Percentiles rank a stretch among this genome's conserved stretches.
These are phyloP conservation scores for Chionographis japonica DNA, from an alignment of 106 monocot genomes.

Conservation along the genomic window DNA sequence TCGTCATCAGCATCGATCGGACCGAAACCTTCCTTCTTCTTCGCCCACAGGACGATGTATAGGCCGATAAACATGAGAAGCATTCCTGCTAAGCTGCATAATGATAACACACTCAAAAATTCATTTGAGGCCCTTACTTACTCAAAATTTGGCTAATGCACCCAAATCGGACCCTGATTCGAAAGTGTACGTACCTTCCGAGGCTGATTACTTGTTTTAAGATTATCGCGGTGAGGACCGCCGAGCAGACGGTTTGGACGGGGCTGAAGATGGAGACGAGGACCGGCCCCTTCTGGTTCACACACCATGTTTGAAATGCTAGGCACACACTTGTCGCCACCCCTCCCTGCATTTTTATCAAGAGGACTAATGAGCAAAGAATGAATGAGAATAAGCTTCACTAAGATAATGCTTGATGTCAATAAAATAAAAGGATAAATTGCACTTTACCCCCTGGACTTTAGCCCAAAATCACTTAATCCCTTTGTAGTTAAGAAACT, in stretches of 20 bases:
- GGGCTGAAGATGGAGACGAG: slow-evolving; percentile 47
- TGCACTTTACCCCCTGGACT: too few species aligned
- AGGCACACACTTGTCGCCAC: slow-evolving; percentile 4
- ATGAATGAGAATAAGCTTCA: neutral
- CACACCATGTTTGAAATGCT: slow-evolving; percentile 35
- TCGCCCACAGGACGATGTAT: slow-evolving; percentile 26
- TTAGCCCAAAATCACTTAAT: too few species aligned
- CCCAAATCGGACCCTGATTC: too few species aligned
- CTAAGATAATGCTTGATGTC: neutral
- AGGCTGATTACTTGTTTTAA: slow-evolving; percentile 24
- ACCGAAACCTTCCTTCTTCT: slow-evolving; percentile 19
- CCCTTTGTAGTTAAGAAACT: too few species aligned
- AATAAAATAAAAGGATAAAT: too few species aligned
- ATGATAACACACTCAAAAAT: neutral
- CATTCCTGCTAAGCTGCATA: slow-evolving; percentile 27
- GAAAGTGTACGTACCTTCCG: slow-evolving; percentile 19
- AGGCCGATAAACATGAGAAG: slow-evolving; percentile 28
- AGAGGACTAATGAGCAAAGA: neutral
- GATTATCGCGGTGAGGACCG: slow-evolving; percentile 27
- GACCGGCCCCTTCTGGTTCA: slow-evolving; percentile 40
- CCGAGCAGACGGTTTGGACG: slow-evolving; percentile 28
- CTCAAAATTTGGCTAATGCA: too few species aligned
- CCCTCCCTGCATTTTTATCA: slow-evolving; percentile 20
- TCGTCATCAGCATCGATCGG: neutral
- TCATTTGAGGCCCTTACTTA: too few species aligned